A percentile compares a stretch with the other conserved stretches of the same genome.
Evolutionary conservation across 305 asterid genomes (phyloP).

Genomic region (Fraxinus ornus): DNA sequence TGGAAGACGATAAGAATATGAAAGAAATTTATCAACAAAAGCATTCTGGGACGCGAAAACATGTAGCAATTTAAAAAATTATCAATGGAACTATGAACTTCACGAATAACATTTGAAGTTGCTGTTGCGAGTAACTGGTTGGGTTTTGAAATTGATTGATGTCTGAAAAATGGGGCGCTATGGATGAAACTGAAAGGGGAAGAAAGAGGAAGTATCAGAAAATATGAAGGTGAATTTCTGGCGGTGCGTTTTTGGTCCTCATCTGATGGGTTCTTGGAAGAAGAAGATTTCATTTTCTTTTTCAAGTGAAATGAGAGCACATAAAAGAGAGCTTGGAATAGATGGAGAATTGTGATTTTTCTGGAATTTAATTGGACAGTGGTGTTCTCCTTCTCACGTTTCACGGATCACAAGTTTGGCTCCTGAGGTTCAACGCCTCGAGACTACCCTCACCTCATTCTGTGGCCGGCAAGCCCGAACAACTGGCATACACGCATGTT

Average conservation of each 20-base stretch:
- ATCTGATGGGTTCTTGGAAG: slow-evolving; percentile 24
- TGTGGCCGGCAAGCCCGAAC: too few species aligned
- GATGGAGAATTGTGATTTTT: background rate
- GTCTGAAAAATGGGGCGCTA: slow-evolving; percentile 40
- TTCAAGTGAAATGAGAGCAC: background rate
- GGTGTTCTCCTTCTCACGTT: too few species aligned
- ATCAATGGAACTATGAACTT: slow-evolving; percentile 42
- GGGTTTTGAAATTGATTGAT: slow-evolving; percentile 36
- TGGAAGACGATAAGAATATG: slow-evolving; percentile 48
- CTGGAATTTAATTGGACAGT: background rate
- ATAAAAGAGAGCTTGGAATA: background rate
- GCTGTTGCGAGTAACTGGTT: slow-evolving; percentile 30
- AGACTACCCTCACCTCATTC: too few species aligned
- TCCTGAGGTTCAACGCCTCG: too few species aligned
- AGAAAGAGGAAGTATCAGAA: slow-evolving; percentile 35
- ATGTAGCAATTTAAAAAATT: slow-evolving; percentile 37
- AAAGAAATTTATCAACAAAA: slow-evolving; percentile 36
- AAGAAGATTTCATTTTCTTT: slow-evolving; percentile 23
- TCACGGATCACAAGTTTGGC: too few species aligned
- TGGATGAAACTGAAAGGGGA: slow-evolving; percentile 39
- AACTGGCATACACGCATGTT: too few species aligned
- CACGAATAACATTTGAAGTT: slow-evolving; percentile 43
- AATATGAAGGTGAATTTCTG: slow-evolving; percentile 28
- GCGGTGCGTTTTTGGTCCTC: slow-evolving; percentile 21
- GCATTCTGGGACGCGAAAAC: slow-evolving; percentile 31